A percentile compares a stretch with the other conserved stretches of the same genome.
phyloP scores from a whole-genome alignment of 2,329 filamentous ascomycete genomes.

The Claviceps purpurea region DNA sequence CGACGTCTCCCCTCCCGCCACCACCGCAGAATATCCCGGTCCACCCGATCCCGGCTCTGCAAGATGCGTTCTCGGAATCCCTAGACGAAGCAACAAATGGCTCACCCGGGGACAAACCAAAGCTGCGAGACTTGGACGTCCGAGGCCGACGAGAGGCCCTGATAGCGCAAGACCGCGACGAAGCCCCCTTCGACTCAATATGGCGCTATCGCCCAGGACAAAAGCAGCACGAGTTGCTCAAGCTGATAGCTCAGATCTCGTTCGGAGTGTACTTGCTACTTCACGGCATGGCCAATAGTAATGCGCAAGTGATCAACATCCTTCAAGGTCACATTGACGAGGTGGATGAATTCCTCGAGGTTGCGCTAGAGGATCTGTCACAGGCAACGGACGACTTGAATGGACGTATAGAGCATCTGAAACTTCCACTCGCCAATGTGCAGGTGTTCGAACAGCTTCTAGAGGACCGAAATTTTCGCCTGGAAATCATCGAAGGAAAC shows the following conservation, averaged over 20 bases:
- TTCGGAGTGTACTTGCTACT: slow-evolving; percentile 86
- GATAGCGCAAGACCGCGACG: slow-evolving; percentile 53
- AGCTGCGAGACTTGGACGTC: slow-evolving; percentile 40
- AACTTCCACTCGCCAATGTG: slow-evolving; percentile 71
- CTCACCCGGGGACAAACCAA: slow-evolving; percentile 32
- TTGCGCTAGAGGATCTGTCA: slow-evolving; percentile 72
- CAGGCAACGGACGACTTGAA: slow-evolving; percentile 66
- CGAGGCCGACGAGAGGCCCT: slow-evolving; percentile 51
- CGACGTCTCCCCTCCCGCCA: slow-evolving; percentile 8
- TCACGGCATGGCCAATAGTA: slow-evolving; percentile 75
- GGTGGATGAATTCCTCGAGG: slow-evolving; percentile 80
- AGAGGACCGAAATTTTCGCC: slow-evolving; percentile 68
- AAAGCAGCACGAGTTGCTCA: slow-evolving; percentile 75
- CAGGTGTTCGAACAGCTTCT: slow-evolving; percentile 78
- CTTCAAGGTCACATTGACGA: slow-evolving; percentile 88
- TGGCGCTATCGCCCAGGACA: slow-evolving; percentile 69
- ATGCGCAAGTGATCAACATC: slow-evolving; percentile 76
- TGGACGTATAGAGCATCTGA: slow-evolving; percentile 66
- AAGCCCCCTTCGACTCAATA: slow-evolving; percentile 55
- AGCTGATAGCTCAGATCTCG: slow-evolving; percentile 81
- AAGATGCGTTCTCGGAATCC: slow-evolving; percentile 72
- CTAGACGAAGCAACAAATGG: slow-evolving; percentile 55
- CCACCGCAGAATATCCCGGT: slow-evolving; percentile 15
- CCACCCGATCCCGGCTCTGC: slow-evolving; percentile 66
- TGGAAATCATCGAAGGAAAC: slow-evolving; percentile 74